A percentile compares a stretch with the other conserved stretches of the same genome.
These are phyloP conservation scores for Colletotrichum sansevieriae DNA, from an alignment of 2,329 filamentous ascomycete genomes.

Conservation along the genomic window DNA sequence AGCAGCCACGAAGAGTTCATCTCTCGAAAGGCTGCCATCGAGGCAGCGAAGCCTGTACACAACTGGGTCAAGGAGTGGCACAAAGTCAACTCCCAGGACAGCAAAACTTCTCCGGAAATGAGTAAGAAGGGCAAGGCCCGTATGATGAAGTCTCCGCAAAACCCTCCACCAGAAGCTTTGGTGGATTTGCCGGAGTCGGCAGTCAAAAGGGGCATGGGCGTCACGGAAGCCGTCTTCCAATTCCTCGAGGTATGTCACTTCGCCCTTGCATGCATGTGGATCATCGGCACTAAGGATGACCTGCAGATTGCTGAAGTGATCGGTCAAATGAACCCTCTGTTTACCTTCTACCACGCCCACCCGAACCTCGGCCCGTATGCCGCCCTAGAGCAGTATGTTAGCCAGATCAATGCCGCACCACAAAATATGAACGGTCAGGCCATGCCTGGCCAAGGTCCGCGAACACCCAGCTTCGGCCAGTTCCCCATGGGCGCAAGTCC, in stretches of 20 bases:
- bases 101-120: slow-evolving; percentile 74
- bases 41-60: slow-evolving; percentile 72
- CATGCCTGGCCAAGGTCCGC: slow-evolving; percentile 59
- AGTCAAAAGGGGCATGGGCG: slow-evolving; percentile 68
- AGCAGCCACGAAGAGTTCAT: slow-evolving; percentile 86
- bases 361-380: slow-evolving; percentile 67
- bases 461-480: slow-evolving; percentile 68
- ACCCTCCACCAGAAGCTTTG: slow-evolving; percentile 68
- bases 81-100: slow-evolving; percentile 68
- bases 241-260: slow-evolving; percentile 70
- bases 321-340: slow-evolving; percentile 75
- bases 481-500: slow-evolving; percentile 73
- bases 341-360: slow-evolving; percentile 69
- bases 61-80: slow-evolving; percentile 77
- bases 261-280: slow-evolving; percentile 18
- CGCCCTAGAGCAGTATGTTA: slow-evolving; percentile 73
- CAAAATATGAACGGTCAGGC: slow-evolving; percentile 62
- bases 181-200: slow-evolving; percentile 71
- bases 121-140: slow-evolving; percentile 74
- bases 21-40: slow-evolving; percentile 74
- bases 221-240: slow-evolving; percentile 72
- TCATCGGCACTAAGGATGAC: slow-evolving; percentile 45
- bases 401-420: slow-evolving; percentile 57
- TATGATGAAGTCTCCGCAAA: slow-evolving; percentile 70
- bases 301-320: slow-evolving; percentile 73